Percentiles rank a stretch among this genome's conserved stretches.
Evolutionary conservation across 2,329 filamentous ascomycete genomes (phyloP).

Genomic region (Talaromyces sp.): DNA sequence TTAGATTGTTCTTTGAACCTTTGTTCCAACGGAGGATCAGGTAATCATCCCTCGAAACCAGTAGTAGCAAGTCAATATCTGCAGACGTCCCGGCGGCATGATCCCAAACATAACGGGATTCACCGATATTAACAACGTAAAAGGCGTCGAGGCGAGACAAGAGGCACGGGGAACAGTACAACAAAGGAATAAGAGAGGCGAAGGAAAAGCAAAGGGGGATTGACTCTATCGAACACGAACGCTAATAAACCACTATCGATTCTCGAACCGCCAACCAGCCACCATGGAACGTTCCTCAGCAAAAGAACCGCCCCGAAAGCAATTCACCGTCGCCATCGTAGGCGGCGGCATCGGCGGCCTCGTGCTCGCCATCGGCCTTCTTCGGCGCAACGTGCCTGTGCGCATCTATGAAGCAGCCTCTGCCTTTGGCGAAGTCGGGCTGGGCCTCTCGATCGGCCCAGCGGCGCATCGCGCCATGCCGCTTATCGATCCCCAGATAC

Average conservation of each 20-base stretch:
- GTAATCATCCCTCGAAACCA: background rate
- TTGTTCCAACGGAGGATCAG: background rate
- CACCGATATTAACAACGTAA: background rate
- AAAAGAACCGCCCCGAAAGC: conserved; percentile 23
- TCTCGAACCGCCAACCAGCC: background rate
- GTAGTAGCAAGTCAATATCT: background rate
- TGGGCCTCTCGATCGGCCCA: conserved; percentile 55
- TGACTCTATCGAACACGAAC: background rate
- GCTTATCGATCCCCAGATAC: conserved; percentile 46
- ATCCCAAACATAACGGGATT: background rate
- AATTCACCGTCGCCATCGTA: conserved; percentile 53
- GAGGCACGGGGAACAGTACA: background rate
- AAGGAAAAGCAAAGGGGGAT: background rate
- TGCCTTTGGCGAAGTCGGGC: conserved; percentile 56
- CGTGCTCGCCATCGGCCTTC: conserved; percentile 51
- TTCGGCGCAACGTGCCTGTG: conserved; percentile 44
- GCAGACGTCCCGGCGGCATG: background rate
- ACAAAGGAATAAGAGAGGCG: background rate
- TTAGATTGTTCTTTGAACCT: background rate
- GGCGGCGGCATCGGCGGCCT: conserved; percentile 59
- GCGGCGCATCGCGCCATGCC: conserved; percentile 56
- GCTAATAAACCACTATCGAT: background rate
- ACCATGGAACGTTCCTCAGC: background rate
- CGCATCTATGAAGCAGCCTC: conserved; percentile 56
- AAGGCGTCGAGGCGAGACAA: background rate